These are phyloP conservation scores for Pseudocercospora eumusae DNA, from an alignment of 2,329 filamentous ascomycete genomes.

Conservation along the genomic window DNA sequence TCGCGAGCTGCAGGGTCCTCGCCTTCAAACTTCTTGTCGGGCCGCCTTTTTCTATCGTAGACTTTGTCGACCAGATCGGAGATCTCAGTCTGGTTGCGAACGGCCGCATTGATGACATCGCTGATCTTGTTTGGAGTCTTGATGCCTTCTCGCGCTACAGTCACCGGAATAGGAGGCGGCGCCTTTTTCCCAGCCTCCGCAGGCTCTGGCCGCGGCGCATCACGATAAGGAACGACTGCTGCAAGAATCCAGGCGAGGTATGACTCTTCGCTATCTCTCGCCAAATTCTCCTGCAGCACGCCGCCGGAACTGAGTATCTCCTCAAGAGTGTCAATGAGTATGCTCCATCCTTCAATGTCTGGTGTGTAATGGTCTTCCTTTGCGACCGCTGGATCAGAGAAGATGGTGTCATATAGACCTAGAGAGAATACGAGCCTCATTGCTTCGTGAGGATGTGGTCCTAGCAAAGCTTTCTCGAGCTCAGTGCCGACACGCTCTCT, in stretches of 20 bases:
- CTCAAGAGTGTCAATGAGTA: constrained; percentile 65
- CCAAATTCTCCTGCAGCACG: constrained; percentile 44
- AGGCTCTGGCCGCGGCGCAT: constrained; percentile 45
- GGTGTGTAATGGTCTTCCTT: constrained; percentile 56
- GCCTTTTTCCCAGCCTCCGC: constrained; percentile 52
- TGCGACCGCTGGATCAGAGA: constrained; percentile 62
- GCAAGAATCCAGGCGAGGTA: constrained; percentile 77
- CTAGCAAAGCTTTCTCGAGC: constrained; percentile 85
- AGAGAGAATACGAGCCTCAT: constrained; percentile 67
- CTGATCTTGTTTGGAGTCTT: constrained; percentile 75
- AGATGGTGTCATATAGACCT: constrained; percentile 70
- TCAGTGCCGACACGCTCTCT: constrained; percentile 86
- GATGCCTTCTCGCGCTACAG: constrained; percentile 74
- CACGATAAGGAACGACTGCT: constrained; percentile 73
- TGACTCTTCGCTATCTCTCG: constrained; percentile 64
- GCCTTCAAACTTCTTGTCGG: constrained; percentile 49
- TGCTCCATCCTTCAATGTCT: constrained; percentile 61
- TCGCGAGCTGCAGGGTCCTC: constrained; percentile 57
- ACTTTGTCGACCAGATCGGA: constrained; percentile 57
- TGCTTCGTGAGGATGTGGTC: constrained; percentile 63
- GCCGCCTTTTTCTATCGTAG: constrained; percentile 51
- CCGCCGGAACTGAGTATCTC: constrained; percentile 47
- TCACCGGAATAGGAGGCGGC: constrained; percentile 60
- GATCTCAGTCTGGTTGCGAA: constrained; percentile 66
- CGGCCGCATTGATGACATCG: constrained; percentile 65